Evolutionary conservation across 2,329 filamentous ascomycete genomes (phyloP).

Genomic region (Xylaria sp.): DNA sequence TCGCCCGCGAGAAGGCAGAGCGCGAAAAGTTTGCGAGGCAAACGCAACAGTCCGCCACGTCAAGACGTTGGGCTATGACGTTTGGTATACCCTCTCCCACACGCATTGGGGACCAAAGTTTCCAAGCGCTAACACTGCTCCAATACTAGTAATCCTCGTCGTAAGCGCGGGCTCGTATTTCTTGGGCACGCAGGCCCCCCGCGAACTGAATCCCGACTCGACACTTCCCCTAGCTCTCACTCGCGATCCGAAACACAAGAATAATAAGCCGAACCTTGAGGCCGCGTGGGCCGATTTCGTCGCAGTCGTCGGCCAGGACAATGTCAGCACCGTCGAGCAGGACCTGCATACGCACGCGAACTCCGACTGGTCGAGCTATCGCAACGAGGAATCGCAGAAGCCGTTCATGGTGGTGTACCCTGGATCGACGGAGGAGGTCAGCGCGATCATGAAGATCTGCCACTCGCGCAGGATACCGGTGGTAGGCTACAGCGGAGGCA

Average conservation of each 20-base stretch:
- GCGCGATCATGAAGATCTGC: conserved; percentile 75
- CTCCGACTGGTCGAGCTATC: conserved; percentile 67
- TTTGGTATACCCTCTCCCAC: too few relatives aligned
- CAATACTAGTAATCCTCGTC: conserved; percentile 52
- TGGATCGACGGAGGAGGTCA: conserved; percentile 72
- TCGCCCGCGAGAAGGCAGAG: conserved; percentile 58
- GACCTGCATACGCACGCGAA: conserved; percentile 61
- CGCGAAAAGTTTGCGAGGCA: conserved; percentile 51
- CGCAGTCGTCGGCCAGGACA: conserved; percentile 63
- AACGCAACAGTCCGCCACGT: conserved; percentile 41
- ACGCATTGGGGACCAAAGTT: too few relatives aligned
- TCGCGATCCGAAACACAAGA: conserved; percentile 58
- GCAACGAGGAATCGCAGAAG: conserved; percentile 49
- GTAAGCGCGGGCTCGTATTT: conserved; percentile 59
- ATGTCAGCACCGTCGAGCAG: conserved; percentile 62
- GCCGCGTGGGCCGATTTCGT: conserved; percentile 72
- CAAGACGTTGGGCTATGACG: conserved; percentile 55
- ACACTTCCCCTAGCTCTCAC: conserved; percentile 61
- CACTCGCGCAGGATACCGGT: conserved; percentile 71
- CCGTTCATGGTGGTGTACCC: conserved; percentile 74
- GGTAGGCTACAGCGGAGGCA: conserved; percentile 75
- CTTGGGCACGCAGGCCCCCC: conserved; percentile 59
- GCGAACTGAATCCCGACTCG: conserved; percentile 54
- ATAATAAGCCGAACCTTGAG: conserved; percentile 65
- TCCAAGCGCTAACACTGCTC: background rate